Conservation (phyloP, 1,139 yeast species). For the Taphrina flavorubra region DNA sequence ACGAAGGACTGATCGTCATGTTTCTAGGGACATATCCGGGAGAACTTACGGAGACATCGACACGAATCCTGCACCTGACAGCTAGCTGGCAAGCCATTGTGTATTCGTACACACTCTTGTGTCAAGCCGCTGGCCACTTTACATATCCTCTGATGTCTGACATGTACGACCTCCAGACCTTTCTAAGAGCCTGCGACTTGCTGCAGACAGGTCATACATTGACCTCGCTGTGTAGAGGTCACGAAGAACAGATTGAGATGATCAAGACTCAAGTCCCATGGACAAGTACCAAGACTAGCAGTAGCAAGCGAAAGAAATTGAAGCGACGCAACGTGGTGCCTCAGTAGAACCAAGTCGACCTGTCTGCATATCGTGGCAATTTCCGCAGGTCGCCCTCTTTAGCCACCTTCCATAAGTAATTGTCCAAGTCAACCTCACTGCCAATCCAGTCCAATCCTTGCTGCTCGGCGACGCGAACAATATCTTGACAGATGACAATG, state of each 20-base stretch:
- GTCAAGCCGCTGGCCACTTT: constrained; percentile 1
- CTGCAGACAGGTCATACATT: constrained; percentile 3
- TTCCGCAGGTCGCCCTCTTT: constrained; percentile 27
- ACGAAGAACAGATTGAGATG: constrained; percentile 2
- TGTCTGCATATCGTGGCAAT: constrained; percentile 28
- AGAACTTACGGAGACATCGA: not conserved
- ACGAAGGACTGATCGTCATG: constrained; percentile 8
- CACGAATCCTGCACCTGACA: not conserved
- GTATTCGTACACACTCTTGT: constrained; percentile 9
- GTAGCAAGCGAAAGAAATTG: constrained; percentile 8
- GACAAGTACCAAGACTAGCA: constrained; percentile 7
- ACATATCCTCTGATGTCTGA: constrained; percentile 2
- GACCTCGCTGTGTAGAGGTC: not conserved
- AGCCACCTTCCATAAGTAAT: constrained; percentile 37
- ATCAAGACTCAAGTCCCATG: not conserved
- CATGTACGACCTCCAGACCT: constrained; percentile 22
- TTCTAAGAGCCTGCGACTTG: not conserved
- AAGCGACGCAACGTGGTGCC: not conserved
- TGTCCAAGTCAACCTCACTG: constrained; percentile 32
- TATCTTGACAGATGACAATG: constrained; percentile 22
- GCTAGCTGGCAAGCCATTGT: constrained; percentile 24
- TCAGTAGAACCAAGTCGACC: constrained; percentile 27
- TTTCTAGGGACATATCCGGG: not conserved
- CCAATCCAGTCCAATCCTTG: constrained; percentile 19
- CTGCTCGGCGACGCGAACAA: constrained; percentile 14